Evolutionary conservation across 2,329 filamentous ascomycete genomes (phyloP), one percentile per base, ranked within the genome.

Genomic region (Fusarium humuli): DNA sequence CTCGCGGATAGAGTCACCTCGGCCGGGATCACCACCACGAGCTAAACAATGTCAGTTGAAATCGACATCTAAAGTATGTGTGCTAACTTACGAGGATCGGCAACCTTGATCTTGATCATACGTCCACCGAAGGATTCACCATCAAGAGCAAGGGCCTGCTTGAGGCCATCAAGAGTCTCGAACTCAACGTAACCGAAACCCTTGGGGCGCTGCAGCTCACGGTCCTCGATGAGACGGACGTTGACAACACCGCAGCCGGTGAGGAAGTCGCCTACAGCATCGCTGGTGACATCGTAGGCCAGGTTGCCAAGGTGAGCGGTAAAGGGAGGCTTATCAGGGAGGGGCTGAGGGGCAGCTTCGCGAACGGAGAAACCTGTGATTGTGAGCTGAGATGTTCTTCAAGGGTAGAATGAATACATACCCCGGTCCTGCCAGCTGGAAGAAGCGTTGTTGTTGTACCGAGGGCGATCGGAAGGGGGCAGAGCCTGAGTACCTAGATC

Each of bases 121-220:
- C 96, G 91, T 74, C 94, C 94, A 80, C 97, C 92, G 81, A 98
- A 94, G 63, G 89, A 90, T 66, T 89, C 86, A 75, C 94, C 93
- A 77, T 94, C 94, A 69, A 96, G 87, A 63, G 90, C 89, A 70
- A 99, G 87, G 60, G 96, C 96, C 82, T 94, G 92, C 85, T 97
- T 97, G 77, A 99, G 85, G 64, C 95, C 95, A 52, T 98, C 95
- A 46, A 96, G 84, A 54, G 90, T 91, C 72, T 87, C 90, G 77
- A 99, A 99, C 81, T 99, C 96, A 72, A 97, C 95, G 80, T 99
- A 99, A 67, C 95, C 96, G 77, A 99, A 99, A 50, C 96, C 96
- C 86, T 99, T 99, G 72, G 96, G 96, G 78, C 94, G 94, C 81
- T 92, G 90, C 79, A 96, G 92, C 80, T 97, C 87, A 79, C 95